Base-by-base conservation (phyloP, 768 basidiomycete species). In the Trametes meyenii region DNA sequence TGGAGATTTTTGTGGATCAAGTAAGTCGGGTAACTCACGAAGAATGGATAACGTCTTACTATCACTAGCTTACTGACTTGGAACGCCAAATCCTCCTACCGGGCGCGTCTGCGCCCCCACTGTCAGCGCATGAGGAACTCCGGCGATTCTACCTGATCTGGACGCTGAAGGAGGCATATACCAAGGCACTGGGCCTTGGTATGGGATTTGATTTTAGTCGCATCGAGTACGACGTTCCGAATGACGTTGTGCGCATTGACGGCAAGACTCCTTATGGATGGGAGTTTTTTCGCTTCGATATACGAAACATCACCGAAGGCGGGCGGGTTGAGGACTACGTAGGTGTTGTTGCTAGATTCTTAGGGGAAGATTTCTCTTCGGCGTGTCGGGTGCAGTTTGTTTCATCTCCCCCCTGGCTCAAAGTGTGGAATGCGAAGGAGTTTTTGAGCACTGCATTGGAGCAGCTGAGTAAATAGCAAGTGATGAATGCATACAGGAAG, bases 161-260 rank as follows among this genome's bases (percentile, higher is more conserved):
- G 93, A 94, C 94, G 7, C 74, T 92, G 71, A 96, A 96, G 74
- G 93, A 96, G 72, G 92, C 94, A 3, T 94, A 94, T 72, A 92
- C 90, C 6, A 96, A 95, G 75, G 90, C 92, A 2, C 79, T 94
- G 36, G 94, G 94, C 0, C 70, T 89, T 36, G 93, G 93, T 0
- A 81, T 95, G 14, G 88, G 91, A 1, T 93, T 93, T 69, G 89
- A 94, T 66, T 90, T 94, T 74, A 78, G 77, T 23, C 83, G 91
- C 21, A 83, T 94, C 61, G 85, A 92, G 70, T 92, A 86, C 72
- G 80, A 90, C 68, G 78, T 86, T 10, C 70, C 70, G 21, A 68
- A 77, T 29, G 81, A 83, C 59, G 61, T 73, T 6, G 76, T 93
- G 26, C 78, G 77, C 24, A 81, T 93, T 36, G 90, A 93, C 64